A percentile compares a stretch with the other conserved stretches of the same genome.
Evolutionary conservation across 306 rosid genomes (phyloP).

Genomic region (Trichosanthes truncata): DNA sequence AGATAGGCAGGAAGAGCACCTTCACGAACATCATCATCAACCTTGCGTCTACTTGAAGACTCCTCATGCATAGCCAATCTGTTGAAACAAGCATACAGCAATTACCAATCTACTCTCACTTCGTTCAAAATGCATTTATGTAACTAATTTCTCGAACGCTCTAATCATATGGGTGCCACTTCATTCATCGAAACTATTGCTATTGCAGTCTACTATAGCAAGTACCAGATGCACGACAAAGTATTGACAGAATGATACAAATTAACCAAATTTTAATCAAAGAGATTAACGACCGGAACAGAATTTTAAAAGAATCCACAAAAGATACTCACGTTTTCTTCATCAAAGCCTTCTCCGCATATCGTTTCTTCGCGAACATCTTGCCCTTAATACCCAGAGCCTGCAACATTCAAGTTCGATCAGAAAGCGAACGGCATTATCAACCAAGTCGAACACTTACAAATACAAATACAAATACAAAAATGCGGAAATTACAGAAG

Average conservation of each 20-base stretch:
- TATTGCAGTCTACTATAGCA: background rate
- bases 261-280: background rate
- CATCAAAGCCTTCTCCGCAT: conserved; percentile 77
- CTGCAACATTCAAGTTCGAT: conserved; percentile 22
- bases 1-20: conserved; percentile 83
- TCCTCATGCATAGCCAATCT: conserved; percentile 90
- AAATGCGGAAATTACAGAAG: background rate
- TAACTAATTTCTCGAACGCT: background rate
- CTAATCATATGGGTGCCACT: background rate
- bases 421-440: background rate
- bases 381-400: conserved; percentile 76
- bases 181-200: background rate
- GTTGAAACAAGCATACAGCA: background rate
- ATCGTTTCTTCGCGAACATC: conserved; percentile 75
- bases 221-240: background rate
- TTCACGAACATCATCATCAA: conserved; percentile 71
- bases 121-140: background rate
- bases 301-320: background rate
- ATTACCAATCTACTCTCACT: background rate
- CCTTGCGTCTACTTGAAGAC: conserved; percentile 65
- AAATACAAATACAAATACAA: no score
- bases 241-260: no score
- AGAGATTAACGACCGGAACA: background rate
- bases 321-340: conserved; percentile 69
- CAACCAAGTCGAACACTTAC: background rate